Evolutionary conservation across 352 stramenopile species (phyloP).

Genomic region (Pythium plurisporium): DNA sequence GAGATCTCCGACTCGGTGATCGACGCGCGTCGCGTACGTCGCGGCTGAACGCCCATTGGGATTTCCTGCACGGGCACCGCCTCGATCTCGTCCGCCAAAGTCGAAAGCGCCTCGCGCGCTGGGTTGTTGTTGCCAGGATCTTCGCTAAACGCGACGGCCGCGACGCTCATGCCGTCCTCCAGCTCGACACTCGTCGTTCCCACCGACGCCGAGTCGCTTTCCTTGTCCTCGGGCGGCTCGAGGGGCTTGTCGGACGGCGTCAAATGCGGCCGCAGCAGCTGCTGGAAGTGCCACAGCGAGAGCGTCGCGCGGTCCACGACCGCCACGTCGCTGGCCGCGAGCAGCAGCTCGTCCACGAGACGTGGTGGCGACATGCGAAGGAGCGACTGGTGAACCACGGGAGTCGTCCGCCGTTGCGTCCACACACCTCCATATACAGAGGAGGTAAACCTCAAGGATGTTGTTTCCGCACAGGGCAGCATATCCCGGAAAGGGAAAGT

Average conservation of each 20-base stretch:
- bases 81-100: neutral
- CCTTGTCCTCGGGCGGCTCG: conserved; percentile 17
- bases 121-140: neutral
- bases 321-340: conserved; percentile 53
- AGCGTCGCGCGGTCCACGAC: conserved; percentile 72
- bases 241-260: conserved; percentile 15
- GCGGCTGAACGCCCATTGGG: neutral
- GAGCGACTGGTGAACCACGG: too few relatives aligned
- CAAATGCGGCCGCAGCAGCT: conserved; percentile 50
- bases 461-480: too few relatives aligned
- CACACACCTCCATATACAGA: neutral
- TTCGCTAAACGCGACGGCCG: conserved; percentile 34
- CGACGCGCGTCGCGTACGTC: conserved; percentile 9
- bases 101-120: neutral
- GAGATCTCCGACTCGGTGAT: conserved; percentile 17
- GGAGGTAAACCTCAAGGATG: too few relatives aligned
- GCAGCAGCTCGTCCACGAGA: conserved; percentile 48
- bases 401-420: neutral
- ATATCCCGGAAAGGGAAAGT: too few relatives aligned
- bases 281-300: conserved; percentile 77
- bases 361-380: neutral
- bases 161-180: conserved; percentile 69
- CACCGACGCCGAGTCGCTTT: neutral
- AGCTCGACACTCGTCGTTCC: conserved; percentile 31
- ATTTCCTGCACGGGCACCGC: neutral